Percentiles rank a stretch among this genome's conserved stretches.
These are phyloP conservation scores for Alternaria brassicicola DNA, from an alignment of 2,329 filamentous ascomycete species.

Conservation along the genomic window DNA sequence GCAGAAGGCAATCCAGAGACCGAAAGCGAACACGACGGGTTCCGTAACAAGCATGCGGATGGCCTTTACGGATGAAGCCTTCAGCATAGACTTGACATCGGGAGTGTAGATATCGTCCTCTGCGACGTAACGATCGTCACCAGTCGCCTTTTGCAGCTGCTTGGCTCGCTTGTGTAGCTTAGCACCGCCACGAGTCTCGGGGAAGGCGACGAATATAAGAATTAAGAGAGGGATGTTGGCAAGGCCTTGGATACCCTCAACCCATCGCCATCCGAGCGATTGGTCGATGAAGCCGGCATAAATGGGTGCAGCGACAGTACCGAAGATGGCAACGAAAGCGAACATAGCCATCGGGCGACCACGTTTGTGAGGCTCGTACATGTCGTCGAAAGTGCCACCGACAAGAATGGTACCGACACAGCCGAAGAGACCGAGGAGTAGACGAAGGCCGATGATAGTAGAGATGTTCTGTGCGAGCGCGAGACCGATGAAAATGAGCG, in stretches of 20 bases:
- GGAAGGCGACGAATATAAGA: constrained; percentile 52
- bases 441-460: constrained; percentile 36
- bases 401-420: constrained; percentile 39
- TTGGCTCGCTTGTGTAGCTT: constrained; percentile 59
- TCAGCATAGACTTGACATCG: constrained; percentile 54
- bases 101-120: constrained; percentile 60
- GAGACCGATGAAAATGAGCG: constrained; percentile 35
- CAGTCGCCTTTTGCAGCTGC: constrained; percentile 54
- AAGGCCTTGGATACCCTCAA: constrained; percentile 60
- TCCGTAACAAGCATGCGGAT: constrained; percentile 58
- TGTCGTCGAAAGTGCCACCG: constrained; percentile 37
- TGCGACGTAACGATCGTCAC: constrained; percentile 58
- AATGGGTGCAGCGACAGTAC: constrained; percentile 60
- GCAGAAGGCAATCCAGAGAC: constrained; percentile 60
- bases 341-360: constrained; percentile 40
- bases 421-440: constrained; percentile 35
- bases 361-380: constrained; percentile 36
- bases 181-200: constrained; percentile 54
- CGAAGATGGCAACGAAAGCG: constrained; percentile 42
- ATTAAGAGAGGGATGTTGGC: constrained; percentile 58
- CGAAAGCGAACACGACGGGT: constrained; percentile 58
- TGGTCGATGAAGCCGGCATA: constrained; percentile 62
- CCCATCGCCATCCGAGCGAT: constrained; percentile 60
- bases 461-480: constrained; percentile 31
- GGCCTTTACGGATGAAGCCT: constrained; percentile 59